These are phyloP conservation scores for Coffea canephora DNA, from an alignment of 257 asterid species.

Conservation along the genomic window DNA sequence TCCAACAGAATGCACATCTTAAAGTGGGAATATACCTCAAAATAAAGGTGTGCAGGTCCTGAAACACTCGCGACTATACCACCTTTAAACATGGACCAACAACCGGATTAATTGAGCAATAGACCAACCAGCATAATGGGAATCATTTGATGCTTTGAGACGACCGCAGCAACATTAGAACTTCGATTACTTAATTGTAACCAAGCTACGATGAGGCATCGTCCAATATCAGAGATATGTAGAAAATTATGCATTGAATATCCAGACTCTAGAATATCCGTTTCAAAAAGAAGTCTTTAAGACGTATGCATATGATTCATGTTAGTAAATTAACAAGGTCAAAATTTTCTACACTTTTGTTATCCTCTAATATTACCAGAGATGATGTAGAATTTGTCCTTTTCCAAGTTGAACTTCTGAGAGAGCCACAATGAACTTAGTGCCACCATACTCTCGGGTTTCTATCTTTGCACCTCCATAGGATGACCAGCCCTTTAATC, in stretches of 20 bases:
- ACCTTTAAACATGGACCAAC: too few species aligned
- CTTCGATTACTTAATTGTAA: conserved; percentile 51
- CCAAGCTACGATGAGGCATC: conserved; percentile 47
- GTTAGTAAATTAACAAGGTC: too few species aligned
- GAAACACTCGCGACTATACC: conserved; percentile 5
- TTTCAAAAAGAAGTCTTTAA: background rate
- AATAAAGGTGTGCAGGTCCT: conserved; percentile 36
- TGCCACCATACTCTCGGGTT: conserved; percentile 33
- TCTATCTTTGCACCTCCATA: conserved; percentile 36
- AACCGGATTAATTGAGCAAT: conserved; percentile 27
- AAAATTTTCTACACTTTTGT: too few species aligned
- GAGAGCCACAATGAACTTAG: conserved; percentile 42
- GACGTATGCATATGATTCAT: too few species aligned
- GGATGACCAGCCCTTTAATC: conserved; percentile 50
- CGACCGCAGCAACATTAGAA: conserved; percentile 38
- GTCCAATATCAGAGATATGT: too few species aligned
- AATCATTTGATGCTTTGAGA: conserved; percentile 33
- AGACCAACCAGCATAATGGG: conserved; percentile 42
- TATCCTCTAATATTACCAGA: conserved; percentile 40
- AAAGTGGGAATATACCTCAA: conserved; percentile 31
- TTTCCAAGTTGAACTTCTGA: conserved; percentile 38
- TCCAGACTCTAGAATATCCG: too few species aligned
- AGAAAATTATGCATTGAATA: too few species aligned
- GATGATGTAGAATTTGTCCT: conserved; percentile 45
- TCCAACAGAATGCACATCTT: too few species aligned